These are phyloP conservation scores for Casuarina equisetifolia DNA, from an alignment of 306 rosid genomes.

Conservation along the genomic window DNA sequence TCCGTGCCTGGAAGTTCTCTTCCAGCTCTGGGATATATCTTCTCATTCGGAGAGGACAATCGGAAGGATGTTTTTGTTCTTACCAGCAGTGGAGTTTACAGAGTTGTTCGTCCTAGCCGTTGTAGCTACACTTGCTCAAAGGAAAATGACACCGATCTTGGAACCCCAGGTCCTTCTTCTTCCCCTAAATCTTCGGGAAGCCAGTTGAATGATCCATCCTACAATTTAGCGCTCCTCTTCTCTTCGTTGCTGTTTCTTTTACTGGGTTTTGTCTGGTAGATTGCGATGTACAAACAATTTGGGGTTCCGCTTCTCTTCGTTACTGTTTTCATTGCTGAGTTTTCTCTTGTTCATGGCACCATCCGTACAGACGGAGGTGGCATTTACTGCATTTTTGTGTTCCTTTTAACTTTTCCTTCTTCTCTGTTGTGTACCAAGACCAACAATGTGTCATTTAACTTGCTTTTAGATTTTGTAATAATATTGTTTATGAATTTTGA, in stretches of 20 bases:
- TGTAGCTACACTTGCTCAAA: conserved; percentile 62
- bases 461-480: neutral
- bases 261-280: conserved; percentile 22
- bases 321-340: too few relatives aligned
- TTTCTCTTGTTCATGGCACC: too few relatives aligned
- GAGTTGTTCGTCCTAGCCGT: conserved; percentile 77
- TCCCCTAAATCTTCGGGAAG: conserved; percentile 34
- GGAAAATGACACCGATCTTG: conserved; percentile 52
- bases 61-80: conserved; percentile 64
- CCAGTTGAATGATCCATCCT: conserved; percentile 26
- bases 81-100: conserved; percentile 68
- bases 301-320: too few relatives aligned
- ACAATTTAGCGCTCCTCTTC: conserved; percentile 21
- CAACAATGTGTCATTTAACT: neutral
- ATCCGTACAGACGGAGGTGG: too few relatives aligned
- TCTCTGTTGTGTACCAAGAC: neutral
- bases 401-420: neutral
- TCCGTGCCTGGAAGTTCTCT: conserved; percentile 52
- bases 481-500: too few relatives aligned
- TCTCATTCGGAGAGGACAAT: conserved; percentile 83
- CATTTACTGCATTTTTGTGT: too few relatives aligned
- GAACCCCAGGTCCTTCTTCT: conserved; percentile 36
- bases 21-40: conserved; percentile 64
- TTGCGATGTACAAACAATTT: neutral
- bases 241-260: conserved; percentile 33